Conservation (phyloP, 2,329 filamentous ascomycete genomes). For the Penicillium sp. region DNA sequence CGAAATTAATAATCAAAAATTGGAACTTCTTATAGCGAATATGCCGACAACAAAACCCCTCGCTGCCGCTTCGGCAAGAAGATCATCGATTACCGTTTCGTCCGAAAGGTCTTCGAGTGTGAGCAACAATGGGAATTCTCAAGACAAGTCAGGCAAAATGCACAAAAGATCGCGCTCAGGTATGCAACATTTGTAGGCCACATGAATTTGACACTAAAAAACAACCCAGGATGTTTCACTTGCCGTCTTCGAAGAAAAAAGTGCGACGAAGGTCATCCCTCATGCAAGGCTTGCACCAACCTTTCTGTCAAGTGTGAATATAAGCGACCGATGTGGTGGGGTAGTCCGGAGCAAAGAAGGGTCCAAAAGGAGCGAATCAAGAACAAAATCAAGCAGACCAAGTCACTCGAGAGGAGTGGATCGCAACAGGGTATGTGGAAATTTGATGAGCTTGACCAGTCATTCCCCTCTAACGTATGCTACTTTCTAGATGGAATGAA, state of each 20-base stretch:
- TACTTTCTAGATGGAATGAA: not conserved
- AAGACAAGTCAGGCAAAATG: conserved; percentile 4
- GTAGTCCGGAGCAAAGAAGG: conserved; percentile 83
- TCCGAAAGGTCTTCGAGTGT: conserved; percentile 1
- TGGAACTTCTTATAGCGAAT: not conserved
- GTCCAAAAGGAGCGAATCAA: conserved; percentile 95
- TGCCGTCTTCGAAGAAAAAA: conserved; percentile 72
- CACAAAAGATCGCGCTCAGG: conserved; percentile 15
- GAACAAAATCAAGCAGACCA: conserved; percentile 95
- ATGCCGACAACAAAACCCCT: conserved; percentile 6
- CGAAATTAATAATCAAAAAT: not conserved
- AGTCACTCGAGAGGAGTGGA: conserved; percentile 84
- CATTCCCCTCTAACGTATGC: not conserved
- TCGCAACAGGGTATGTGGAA: conserved; percentile 48
- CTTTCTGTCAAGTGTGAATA: conserved; percentile 92
- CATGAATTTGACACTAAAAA: conserved; percentile 7
- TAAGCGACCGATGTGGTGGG: conserved; percentile 97
- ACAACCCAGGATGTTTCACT: conserved; percentile 65
- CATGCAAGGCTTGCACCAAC: conserved; percentile 68
- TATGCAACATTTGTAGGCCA: not conserved
- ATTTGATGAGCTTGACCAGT: not conserved
- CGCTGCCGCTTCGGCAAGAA: conserved; percentile 1
- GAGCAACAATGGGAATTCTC: conserved; percentile 1
- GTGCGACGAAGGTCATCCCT: conserved; percentile 70
- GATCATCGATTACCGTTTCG: not conserved